These are phyloP conservation scores for Neurospora sp. DNA, from an alignment of 495 filamentous ascomycete genomes.

Conservation along the genomic window DNA sequence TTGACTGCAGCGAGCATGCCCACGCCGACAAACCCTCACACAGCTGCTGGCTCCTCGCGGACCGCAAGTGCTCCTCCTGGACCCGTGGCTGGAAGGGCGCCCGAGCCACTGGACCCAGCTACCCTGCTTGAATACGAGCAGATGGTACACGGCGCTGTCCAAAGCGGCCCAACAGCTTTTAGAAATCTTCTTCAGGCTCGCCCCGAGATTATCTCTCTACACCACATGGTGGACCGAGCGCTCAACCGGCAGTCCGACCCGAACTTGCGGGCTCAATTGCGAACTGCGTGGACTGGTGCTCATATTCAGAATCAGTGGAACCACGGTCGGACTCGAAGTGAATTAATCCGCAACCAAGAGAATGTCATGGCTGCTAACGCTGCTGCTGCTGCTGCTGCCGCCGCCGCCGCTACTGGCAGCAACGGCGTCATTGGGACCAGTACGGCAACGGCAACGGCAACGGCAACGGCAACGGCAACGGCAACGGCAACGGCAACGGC, in stretches of 20 bases:
- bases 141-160: constrained; percentile 34
- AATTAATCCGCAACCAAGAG: constrained; percentile 16
- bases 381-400: background rate
- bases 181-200: constrained; percentile 32
- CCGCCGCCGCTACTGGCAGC: background rate
- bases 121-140: constrained; percentile 21
- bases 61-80: constrained; percentile 3
- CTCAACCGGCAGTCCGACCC: constrained; percentile 34
- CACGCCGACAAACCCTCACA: background rate
- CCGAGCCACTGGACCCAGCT: background rate
- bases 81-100: background rate
- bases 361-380: background rate
- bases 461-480: background rate
- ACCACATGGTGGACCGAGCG: constrained; percentile 27
- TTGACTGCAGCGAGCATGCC: background rate
- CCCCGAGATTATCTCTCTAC: constrained; percentile 33
- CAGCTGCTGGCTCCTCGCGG: background rate
- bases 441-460: background rate
- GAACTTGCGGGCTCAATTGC: constrained; percentile 29
- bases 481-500: background rate
- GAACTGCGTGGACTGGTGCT: constrained; percentile 29
- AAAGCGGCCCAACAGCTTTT: constrained; percentile 32
- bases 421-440: background rate
- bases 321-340: constrained; percentile 20
- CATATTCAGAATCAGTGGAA: constrained; percentile 35